Conservation (phyloP, 768 basidiomycete species). For the Fistulinella prunicolor region DNA sequence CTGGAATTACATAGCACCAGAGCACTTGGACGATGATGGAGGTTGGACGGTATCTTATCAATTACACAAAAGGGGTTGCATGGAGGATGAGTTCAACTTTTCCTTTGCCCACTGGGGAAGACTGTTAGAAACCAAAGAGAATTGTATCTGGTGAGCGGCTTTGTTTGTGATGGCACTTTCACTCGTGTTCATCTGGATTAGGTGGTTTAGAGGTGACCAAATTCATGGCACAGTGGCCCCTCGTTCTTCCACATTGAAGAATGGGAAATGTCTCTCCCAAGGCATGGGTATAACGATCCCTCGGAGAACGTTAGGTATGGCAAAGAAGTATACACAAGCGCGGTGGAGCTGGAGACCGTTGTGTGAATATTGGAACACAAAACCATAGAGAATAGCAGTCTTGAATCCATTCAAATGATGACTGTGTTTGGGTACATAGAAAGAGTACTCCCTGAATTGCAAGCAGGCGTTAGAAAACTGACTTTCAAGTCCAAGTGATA, state of each 20-base stretch:
- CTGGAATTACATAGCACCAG: slow-evolving; percentile 1
- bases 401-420: too few species aligned
- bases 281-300: slow-evolving; percentile 5
- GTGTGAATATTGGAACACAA: slow-evolving; percentile 1
- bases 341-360: not conserved
- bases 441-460: too few species aligned
- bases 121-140: not conserved
- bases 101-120: not conserved
- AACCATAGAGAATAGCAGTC: not conserved
- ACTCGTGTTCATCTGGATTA: not conserved
- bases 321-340: slow-evolving; percentile 8
- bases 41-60: too few species aligned
- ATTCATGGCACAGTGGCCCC: slow-evolving; percentile 11
- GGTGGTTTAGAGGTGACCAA: slow-evolving; percentile 14
- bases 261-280: not conserved
- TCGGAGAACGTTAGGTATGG: slow-evolving; percentile 1
- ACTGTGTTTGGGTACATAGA: too few species aligned
- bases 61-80: too few species aligned
- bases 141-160: slow-evolving; percentile 4
- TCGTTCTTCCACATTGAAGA: not conserved
- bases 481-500: too few species aligned
- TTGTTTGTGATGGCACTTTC: too few species aligned
- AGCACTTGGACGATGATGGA: not conserved
- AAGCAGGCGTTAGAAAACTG: too few species aligned
- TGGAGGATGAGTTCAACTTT: slow-evolving; percentile 1